These are phyloP conservation scores for Mycena filopes DNA, from an alignment of 768 basidiomycete species.

Conservation along the genomic window DNA sequence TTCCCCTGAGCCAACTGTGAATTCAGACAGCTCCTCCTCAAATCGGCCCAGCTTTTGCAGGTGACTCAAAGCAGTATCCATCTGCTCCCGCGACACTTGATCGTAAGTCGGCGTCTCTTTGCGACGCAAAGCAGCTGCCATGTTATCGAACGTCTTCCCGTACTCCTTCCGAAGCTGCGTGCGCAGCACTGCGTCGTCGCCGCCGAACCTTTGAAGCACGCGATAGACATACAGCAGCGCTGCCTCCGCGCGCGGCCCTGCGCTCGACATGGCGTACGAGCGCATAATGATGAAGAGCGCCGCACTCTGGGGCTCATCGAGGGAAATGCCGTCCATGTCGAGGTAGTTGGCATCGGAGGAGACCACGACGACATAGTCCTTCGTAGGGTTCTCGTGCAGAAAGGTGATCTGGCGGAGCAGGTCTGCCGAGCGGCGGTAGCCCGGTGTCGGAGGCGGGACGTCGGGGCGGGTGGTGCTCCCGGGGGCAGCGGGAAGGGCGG, in stretches of 20 bases:
- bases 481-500: background rate
- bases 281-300: conserved; percentile 14
- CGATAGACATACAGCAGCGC: conserved; percentile 27
- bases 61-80: conserved; percentile 5
- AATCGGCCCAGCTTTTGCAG: conserved; percentile 5
- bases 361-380: conserved; percentile 16
- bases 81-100: conserved; percentile 10
- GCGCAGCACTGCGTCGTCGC: conserved; percentile 13
- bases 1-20: background rate
- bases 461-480: background rate
- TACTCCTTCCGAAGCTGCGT: conserved; percentile 23
- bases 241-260: conserved; percentile 14
- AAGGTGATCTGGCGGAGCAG: conserved; percentile 24
- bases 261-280: conserved; percentile 3
- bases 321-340: conserved; percentile 1
- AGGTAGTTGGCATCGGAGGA: background rate
- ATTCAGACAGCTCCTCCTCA: conserved; percentile 5
- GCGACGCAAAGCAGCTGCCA: conserved; percentile 9
- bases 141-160: conserved; percentile 20
- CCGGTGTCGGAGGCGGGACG: conserved; percentile 13
- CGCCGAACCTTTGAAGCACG: conserved; percentile 20
- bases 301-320: conserved; percentile 17
- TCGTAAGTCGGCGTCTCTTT: conserved; percentile 7
- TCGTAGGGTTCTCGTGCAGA: conserved; percentile 18
- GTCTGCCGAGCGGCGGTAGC: conserved; percentile 19